Conservation (phyloP, 2,329 filamentous ascomycete genomes). For the Aureobasidium uvarum region DNA sequence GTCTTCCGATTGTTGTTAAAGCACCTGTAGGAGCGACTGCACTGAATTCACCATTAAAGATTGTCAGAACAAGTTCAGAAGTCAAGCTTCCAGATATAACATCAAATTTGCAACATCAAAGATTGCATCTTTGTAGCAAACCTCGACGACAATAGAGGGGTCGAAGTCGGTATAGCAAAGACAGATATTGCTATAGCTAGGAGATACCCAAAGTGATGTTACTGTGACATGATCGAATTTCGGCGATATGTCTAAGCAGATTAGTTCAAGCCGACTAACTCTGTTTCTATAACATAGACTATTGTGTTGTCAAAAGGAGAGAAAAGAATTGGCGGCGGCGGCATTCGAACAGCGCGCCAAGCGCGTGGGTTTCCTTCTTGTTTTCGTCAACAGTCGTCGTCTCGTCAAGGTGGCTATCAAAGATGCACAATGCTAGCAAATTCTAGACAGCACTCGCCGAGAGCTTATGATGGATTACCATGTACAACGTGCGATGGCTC, state of each 20-base stretch:
- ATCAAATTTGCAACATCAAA: no score
- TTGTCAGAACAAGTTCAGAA: not conserved
- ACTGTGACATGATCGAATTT: not conserved
- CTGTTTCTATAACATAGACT: not conserved
- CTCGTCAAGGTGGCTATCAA: not conserved
- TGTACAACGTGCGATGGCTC: constrained; percentile 57
- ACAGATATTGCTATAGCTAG: not conserved
- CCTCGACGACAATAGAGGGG: not conserved
- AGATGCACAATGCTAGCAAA: constrained; percentile 7
- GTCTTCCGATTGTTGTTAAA: not conserved
- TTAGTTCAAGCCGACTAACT: not conserved
- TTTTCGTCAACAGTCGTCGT: not conserved
- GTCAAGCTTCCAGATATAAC: not conserved
- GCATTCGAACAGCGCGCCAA: constrained; percentile 5
- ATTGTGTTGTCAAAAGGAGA: not conserved
- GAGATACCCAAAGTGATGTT: not conserved
- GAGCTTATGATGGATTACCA: not conserved
- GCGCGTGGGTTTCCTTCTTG: not conserved
- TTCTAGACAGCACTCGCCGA: not conserved
- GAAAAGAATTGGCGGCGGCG: not conserved
- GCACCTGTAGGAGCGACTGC: not conserved
- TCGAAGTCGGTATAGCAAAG: not conserved
- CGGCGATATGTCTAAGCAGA: not conserved
- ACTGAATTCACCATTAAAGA: not conserved
- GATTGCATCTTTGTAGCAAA: not conserved